Evolutionary conservation across 2,329 filamentous ascomycete species (phyloP), one percentile per base, ranked within the genome.

Genomic region (Cladophialophora exuberans): DNA sequence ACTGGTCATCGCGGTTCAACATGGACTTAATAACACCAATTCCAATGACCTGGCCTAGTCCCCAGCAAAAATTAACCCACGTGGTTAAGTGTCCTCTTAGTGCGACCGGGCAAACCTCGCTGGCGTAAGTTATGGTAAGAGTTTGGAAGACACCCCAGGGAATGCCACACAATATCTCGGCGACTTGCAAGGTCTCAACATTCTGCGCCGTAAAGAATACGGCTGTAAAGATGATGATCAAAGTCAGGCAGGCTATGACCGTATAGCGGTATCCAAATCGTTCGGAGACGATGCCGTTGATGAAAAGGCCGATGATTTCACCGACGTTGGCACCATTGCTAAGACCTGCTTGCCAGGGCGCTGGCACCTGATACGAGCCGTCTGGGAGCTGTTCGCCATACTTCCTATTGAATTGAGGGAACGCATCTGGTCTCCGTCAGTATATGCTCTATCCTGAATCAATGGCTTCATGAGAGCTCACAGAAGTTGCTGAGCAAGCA

Each of bases 81-180:
- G 74, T 76, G 3, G 75, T 77, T 48, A 77, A 63, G 52, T 77
- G 76, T 5, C 69, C 71, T 22, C 75, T 72, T 33, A 77, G 65
- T 4, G 74, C 71, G 22, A 76, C 73, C 1, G 75, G 75, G 43
- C 73, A 76, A n/a, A 76, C 73, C 56, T 77, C 75, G 10, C 73
- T 76, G 13, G 75, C 75, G 42, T 77, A 77, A 10, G 73, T 76
- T 57, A 76, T 72, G 50, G 73, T 74, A 20, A 76, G 62, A 1
- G 76, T 79, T 62, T 79, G 76, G 65, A 79, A 80, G 3, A 79
- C 75, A 46, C 77, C 77, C 77, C 77, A 80, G 2, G 78, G 73
- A 36, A 80, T 73, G 57, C 78, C 61, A 51, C 75, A 77, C 10
- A 81, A 69, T 42, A 80, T 78, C 63, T 80, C 76, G 18, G 74